Conservation (phyloP, 148 eudicot species). For the Suaeda aralocaspica region DNA sequence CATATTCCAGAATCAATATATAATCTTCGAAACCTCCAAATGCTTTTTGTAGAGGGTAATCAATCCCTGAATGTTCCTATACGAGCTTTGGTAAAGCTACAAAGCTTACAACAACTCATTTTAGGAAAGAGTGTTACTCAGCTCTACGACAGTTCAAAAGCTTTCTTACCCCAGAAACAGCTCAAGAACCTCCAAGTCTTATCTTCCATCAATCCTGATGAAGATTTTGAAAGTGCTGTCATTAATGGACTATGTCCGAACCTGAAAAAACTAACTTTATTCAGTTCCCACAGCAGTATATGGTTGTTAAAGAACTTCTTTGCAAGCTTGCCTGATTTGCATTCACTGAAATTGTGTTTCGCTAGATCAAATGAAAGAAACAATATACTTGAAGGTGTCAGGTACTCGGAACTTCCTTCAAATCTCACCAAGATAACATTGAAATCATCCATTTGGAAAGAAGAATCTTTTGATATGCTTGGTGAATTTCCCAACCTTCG, state of each 20-base stretch:
- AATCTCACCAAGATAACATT: conserved; percentile 18
- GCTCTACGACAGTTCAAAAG: neutral
- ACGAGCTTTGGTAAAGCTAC: neutral
- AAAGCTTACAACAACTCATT: conserved; percentile 9
- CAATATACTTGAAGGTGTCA: neutral
- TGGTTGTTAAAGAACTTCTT: conserved; percentile 5
- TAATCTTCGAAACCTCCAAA: conserved; percentile 16
- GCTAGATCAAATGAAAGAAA: neutral
- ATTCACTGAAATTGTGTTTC: neutral
- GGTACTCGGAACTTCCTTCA: neutral
- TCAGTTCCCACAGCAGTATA: neutral
- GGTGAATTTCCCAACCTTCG: conserved; percentile 17
- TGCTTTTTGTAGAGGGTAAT: conserved; percentile 14
- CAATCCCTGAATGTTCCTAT: neutral
- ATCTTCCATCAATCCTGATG: conserved; percentile 7
- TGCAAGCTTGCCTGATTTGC: neutral
- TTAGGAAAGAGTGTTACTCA: neutral
- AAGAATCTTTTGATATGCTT: neutral
- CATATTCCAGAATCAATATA: conserved; percentile 9
- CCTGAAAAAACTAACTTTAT: neutral
- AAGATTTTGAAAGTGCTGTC: conserved; percentile 4
- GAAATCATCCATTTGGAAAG: neutral
- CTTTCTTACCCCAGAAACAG: neutral
- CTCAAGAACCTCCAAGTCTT: neutral
- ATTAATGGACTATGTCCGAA: conserved; percentile 2